These are phyloP conservation scores for Chlorella sorokiniana DNA, from an alignment of 139 green algal species.

Conservation along the genomic window DNA sequence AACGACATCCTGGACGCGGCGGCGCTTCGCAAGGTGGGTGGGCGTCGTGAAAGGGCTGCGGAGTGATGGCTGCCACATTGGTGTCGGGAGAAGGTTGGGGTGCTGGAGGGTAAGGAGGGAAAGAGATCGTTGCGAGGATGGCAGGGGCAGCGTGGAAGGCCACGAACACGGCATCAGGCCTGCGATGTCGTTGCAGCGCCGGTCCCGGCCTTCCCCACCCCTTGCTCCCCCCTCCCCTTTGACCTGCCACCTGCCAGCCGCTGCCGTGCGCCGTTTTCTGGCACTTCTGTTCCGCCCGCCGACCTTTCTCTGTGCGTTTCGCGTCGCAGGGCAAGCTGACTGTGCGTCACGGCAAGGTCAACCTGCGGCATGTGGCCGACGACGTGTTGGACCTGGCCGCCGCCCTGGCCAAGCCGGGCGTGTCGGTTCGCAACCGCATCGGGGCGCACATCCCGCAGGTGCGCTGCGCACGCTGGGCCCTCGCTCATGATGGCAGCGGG, in stretches of 20 bases:
- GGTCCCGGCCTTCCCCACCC: not conserved
- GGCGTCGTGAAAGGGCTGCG: too few relatives aligned
- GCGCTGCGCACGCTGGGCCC: too few relatives aligned
- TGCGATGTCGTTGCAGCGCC: too few relatives aligned
- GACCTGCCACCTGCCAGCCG: not conserved
- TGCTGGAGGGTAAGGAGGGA: too few relatives aligned
- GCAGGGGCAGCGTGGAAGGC: too few relatives aligned
- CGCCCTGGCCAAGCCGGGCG: conserved; percentile 55
- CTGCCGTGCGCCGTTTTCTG: not conserved
- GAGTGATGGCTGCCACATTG: too few relatives aligned
- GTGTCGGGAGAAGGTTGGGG: too few relatives aligned
- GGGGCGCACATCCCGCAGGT: conserved; percentile 36
- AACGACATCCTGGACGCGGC: conserved; percentile 75
- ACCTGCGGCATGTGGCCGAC: conserved; percentile 40
- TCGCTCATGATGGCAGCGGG: too few relatives aligned
- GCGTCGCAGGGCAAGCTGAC: conserved; percentile 50
- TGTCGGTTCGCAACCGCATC: conserved; percentile 46
- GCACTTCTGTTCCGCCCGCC: not conserved
- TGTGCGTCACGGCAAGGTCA: conserved; percentile 61
- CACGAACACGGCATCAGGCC: too few relatives aligned
- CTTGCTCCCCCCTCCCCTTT: not conserved
- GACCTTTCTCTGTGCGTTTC: not conserved
- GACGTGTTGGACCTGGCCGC: conserved; percentile 13
- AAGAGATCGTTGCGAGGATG: too few relatives aligned
- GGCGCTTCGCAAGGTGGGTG: conserved; percentile 43